A percentile compares a stretch with the other conserved stretches of the same genome.
These are phyloP conservation scores for Hypericum perforatum DNA, from an alignment of 345 rosid genomes.

Conservation along the genomic window DNA sequence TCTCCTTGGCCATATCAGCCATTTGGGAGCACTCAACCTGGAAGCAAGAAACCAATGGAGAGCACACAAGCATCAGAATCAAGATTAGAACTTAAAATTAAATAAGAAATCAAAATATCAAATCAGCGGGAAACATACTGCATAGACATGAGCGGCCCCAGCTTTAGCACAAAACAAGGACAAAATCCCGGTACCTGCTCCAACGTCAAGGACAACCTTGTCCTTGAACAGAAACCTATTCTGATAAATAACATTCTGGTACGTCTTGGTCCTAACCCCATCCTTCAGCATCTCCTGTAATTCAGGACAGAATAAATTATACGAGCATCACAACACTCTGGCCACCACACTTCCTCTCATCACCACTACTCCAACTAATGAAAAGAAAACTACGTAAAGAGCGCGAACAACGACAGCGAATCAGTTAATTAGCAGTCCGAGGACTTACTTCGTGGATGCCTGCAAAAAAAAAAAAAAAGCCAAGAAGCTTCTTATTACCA, in stretches of 20 bases:
- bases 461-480: slow-evolving; percentile 26
- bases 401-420: no score
- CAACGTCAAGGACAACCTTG: slow-evolving; percentile 94
- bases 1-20: slow-evolving; percentile 92
- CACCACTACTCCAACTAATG: no score
- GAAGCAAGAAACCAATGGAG: slow-evolving; percentile 1
- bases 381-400: no score
- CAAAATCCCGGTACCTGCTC: slow-evolving; percentile 96
- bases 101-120: not conserved
- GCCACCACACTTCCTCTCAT: no score
- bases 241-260: slow-evolving; percentile 87
- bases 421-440: no score
- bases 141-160: slow-evolving; percentile 89
- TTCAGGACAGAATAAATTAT: not conserved
- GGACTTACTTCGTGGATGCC: slow-evolving; percentile 98
- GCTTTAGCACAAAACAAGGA: slow-evolving; percentile 97
- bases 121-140: slow-evolving; percentile 32
- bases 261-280: slow-evolving; percentile 87
- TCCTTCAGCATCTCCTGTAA: slow-evolving; percentile 98
- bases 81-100: not conserved
- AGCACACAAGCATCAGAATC: not conserved
- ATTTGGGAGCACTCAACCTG: slow-evolving; percentile 91
- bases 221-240: slow-evolving; percentile 84
- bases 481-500: slow-evolving; percentile 6
- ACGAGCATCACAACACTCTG: no score